phyloP scores from a whole-genome alignment of 2,329 filamentous ascomycete genomes.

The Neonectria hederae region DNA sequence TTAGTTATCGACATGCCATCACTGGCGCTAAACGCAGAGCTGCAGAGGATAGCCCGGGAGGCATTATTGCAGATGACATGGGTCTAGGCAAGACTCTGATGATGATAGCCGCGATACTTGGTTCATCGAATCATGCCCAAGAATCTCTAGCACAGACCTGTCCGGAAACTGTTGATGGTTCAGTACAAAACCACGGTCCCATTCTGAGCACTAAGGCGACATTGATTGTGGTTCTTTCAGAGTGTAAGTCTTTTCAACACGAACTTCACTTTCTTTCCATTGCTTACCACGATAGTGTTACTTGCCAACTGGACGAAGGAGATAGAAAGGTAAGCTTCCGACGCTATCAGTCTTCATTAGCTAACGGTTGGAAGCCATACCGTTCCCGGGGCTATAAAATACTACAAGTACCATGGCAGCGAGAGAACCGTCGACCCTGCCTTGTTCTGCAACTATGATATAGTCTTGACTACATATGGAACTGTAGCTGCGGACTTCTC shows the following conservation, averaged over 20 bases:
- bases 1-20: constrained; percentile 3
- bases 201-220: neutral
- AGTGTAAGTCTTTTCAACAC: neutral
- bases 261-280: neutral
- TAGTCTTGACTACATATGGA: constrained; percentile 10
- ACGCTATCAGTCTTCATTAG: neutral
- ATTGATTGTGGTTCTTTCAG: neutral
- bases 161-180: neutral
- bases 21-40: constrained; percentile 3
- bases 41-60: neutral
- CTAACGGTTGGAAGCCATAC: neutral
- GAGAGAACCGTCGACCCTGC: neutral
- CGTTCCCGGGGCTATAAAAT: neutral
- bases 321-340: neutral
- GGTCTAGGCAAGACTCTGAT: constrained; percentile 10
- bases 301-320: neutral
- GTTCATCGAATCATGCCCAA: neutral
- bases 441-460: neutral
- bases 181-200: neutral
- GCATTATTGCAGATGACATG: constrained; percentile 16
- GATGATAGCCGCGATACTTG: neutral
- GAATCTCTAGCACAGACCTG: neutral
- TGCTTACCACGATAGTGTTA: neutral
- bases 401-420: constrained; percentile 7
- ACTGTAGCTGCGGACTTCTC: constrained; percentile 3